phyloP scores from a whole-genome alignment of 2,329 filamentous ascomycete species.

The Exophiala oligosperma region DNA sequence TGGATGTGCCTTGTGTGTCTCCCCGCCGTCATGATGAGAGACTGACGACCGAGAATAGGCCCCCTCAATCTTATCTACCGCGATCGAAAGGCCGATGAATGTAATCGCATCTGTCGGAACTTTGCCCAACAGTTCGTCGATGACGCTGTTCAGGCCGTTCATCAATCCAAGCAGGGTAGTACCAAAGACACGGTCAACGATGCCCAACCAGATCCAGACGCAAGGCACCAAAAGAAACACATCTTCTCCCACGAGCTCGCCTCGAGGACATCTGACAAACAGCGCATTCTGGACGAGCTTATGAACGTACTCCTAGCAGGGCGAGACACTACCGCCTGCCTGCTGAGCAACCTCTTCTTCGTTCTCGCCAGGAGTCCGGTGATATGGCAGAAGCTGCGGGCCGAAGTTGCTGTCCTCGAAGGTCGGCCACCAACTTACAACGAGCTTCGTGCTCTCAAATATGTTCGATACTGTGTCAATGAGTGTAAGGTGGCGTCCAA shows the following conservation, averaged over 20 bases:
- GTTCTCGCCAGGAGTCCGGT: slow-evolving; percentile 31
- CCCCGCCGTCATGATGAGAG: no score
- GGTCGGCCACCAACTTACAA: slow-evolving; percentile 19
- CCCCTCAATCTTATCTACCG: slow-evolving; percentile 15
- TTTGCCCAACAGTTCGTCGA: slow-evolving; percentile 23
- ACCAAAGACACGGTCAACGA: background rate
- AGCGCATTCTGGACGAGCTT: slow-evolving; percentile 23
- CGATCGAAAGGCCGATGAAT: slow-evolving; percentile 22
- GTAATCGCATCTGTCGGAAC: slow-evolving; percentile 20
- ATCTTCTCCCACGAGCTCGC: slow-evolving; percentile 24
- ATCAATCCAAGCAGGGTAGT: background rate
- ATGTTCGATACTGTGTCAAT: slow-evolving; percentile 30
- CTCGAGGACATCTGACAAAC: slow-evolving; percentile 13
- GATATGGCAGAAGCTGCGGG: slow-evolving; percentile 45
- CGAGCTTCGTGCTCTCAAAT: slow-evolving; percentile 19
- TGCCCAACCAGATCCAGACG: background rate
- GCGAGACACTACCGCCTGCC: slow-evolving; percentile 38
- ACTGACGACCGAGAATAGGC: background rate
- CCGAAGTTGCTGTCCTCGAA: slow-evolving; percentile 26
- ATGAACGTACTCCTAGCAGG: slow-evolving; percentile 39
- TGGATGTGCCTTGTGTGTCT: no score
- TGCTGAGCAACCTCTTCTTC: slow-evolving; percentile 35
- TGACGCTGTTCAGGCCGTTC: slow-evolving; percentile 8
- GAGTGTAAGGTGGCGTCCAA: slow-evolving; percentile 8
- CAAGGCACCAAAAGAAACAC: slow-evolving; percentile 12